A percentile compares a stretch with the other conserved stretches of the same genome.
These are phyloP conservation scores for Sarocladium brachiariae DNA, from an alignment of 2,329 filamentous ascomycete species.

Conservation along the genomic window DNA sequence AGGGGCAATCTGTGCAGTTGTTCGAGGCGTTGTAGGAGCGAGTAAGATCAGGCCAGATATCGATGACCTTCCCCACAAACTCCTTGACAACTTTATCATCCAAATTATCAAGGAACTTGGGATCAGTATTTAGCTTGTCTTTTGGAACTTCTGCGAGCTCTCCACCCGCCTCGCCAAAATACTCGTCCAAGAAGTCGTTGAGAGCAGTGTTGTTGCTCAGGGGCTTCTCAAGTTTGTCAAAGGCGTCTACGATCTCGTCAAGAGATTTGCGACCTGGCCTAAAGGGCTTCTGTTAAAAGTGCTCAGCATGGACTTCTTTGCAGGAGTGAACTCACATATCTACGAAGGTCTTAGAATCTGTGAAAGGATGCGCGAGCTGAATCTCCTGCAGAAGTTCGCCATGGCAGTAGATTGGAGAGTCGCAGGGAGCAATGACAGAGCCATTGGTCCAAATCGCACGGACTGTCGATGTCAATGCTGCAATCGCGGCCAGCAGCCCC, in stretches of 20 bases:
- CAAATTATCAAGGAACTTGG: slow-evolving; percentile 51
- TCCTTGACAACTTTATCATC: slow-evolving; percentile 51
- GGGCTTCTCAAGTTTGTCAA: slow-evolving; percentile 51
- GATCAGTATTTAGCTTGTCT: slow-evolving; percentile 45
- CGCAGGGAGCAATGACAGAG: slow-evolving; percentile 55
- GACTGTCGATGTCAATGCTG: slow-evolving; percentile 20
- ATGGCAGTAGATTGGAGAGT: slow-evolving; percentile 61
- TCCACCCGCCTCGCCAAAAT: slow-evolving; percentile 57
- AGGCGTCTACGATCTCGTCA: slow-evolving; percentile 54
- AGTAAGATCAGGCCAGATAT: slow-evolving; percentile 64
- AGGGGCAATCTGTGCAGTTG: slow-evolving; percentile 53
- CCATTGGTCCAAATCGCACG: slow-evolving; percentile 53
- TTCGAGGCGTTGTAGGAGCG: slow-evolving; percentile 46
- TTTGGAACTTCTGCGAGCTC: slow-evolving; percentile 50
- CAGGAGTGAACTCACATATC: slow-evolving; percentile 46
- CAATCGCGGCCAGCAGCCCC: slow-evolving; percentile 20
- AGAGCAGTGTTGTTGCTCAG: slow-evolving; percentile 57
- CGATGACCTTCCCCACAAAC: slow-evolving; percentile 57
- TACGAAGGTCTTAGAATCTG: slow-evolving; percentile 65
- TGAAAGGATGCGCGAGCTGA: slow-evolving; percentile 56
- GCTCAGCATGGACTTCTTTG: background rate
- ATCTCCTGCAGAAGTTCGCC: slow-evolving; percentile 57
- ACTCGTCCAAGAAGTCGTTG: slow-evolving; percentile 51
- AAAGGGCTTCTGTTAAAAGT: background rate
- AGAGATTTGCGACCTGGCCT: slow-evolving; percentile 55